phyloP scores from a whole-genome alignment of 2,329 filamentous ascomycete species.

The Trichophyton schoenleinii region DNA sequence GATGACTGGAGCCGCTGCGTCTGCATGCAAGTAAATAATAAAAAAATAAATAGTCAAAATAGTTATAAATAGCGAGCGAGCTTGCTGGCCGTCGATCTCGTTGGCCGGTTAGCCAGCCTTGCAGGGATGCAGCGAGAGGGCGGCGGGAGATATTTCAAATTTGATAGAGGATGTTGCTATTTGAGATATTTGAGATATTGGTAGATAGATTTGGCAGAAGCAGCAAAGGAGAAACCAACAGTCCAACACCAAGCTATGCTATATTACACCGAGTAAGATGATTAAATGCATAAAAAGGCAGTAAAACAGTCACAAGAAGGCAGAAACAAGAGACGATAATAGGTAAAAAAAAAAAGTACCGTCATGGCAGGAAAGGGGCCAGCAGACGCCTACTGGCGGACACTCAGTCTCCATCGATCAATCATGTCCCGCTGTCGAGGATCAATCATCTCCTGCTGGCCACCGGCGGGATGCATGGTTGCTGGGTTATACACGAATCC shows the following conservation, averaged over 20 bases:
- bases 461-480: not conserved
- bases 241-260: not conserved
- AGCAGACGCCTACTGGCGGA: slow-evolving; percentile 13
- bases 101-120: not conserved
- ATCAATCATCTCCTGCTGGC: slow-evolving; percentile 25
- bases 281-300: not conserved
- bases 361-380: too few species aligned
- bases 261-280: slow-evolving; percentile 2
- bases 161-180: not conserved
- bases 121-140: not conserved
- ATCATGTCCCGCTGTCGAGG: slow-evolving; percentile 43
- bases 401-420: slow-evolving; percentile 46
- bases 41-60: not conserved
- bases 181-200: not conserved
- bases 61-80: not conserved
- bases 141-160: not conserved
- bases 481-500: slow-evolving; percentile 1
- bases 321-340: not conserved
- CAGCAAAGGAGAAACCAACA: not conserved
- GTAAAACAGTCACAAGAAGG: not conserved
- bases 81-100: not conserved
- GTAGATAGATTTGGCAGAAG: not conserved
- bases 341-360: not conserved
- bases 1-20: too few species aligned
- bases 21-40: too few species aligned